Conservation (phyloP, 371 early-diverging fungal species). For the Ordospora pajunii region DNA sequence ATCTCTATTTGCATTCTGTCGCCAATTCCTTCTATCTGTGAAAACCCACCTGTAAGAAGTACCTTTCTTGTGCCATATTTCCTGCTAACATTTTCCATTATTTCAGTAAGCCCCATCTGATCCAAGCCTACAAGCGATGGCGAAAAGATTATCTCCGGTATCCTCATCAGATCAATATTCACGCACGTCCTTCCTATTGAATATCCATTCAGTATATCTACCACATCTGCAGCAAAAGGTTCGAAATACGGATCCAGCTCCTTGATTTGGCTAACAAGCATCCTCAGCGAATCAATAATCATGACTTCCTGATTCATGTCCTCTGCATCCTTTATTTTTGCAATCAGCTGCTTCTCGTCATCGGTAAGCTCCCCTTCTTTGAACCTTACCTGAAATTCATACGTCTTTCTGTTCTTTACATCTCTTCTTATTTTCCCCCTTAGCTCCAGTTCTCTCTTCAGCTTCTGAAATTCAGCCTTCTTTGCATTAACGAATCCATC, state of each 20-base stretch:
- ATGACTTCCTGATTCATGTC: slow-evolving; percentile 41
- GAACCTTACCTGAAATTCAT: slow-evolving; percentile 47
- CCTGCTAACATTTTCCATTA: slow-evolving; percentile 40
- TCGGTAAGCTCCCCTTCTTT: slow-evolving; percentile 45
- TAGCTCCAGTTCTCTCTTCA: slow-evolving; percentile 49
- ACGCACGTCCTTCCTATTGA: slow-evolving; percentile 40
- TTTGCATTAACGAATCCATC: slow-evolving; percentile 38
- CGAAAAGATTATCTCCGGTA: slow-evolving; percentile 57
- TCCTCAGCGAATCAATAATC: slow-evolving; percentile 37
- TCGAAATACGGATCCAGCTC: slow-evolving; percentile 57
- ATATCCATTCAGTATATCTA: slow-evolving; percentile 50
- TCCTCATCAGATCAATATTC: slow-evolving; percentile 55
- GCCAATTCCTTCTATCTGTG: slow-evolving; percentile 50
- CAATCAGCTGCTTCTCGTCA: slow-evolving; percentile 44
- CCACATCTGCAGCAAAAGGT: slow-evolving; percentile 31
- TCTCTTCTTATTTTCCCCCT: slow-evolving; percentile 54
- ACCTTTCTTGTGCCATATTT: slow-evolving; percentile 43
- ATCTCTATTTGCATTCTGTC: slow-evolving; percentile 55
- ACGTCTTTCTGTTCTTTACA: slow-evolving; percentile 56
- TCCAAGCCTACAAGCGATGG: slow-evolving; percentile 56
- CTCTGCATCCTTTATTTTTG: slow-evolving; percentile 55
- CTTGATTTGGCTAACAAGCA: slow-evolving; percentile 29
- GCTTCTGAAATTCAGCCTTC: slow-evolving; percentile 37
- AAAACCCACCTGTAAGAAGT: slow-evolving; percentile 61
- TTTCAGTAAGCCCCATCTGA: slow-evolving; percentile 58